Percentiles rank a stretch among this genome's conserved stretches.
Conservation (phyloP, 208 protist genomes). For the Zelonia costaricensis region DNA sequence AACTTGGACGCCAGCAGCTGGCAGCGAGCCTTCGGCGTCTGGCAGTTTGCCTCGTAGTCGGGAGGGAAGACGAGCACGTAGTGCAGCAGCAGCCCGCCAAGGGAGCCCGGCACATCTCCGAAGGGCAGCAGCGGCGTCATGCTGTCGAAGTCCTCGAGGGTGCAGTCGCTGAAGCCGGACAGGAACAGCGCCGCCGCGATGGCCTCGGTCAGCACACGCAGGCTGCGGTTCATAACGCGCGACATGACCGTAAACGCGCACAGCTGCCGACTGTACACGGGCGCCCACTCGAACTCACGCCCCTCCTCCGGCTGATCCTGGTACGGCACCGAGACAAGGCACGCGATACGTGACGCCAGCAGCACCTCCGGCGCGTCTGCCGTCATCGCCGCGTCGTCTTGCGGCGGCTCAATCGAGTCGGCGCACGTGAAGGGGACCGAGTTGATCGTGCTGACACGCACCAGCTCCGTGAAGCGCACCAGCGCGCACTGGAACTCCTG, state of each 20-base stretch:
- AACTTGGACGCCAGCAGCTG: constrained; percentile 71
- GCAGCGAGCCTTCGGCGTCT: constrained; percentile 58
- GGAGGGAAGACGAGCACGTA: constrained; percentile 87
- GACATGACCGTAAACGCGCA: constrained; percentile 85
- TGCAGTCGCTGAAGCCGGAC: constrained; percentile 56
- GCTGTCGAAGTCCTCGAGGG: constrained; percentile 51
- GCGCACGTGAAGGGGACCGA: constrained; percentile 49
- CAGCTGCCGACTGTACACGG: constrained; percentile 87
- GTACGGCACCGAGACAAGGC: constrained; percentile 71
- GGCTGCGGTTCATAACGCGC: constrained; percentile 65
- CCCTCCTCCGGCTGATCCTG: constrained; percentile 31
- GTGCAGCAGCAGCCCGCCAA: constrained; percentile 82
- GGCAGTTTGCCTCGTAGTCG: constrained; percentile 75
- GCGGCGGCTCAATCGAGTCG: constrained; percentile 7
- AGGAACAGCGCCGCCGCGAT: constrained; percentile 77
- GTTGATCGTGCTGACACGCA: constrained; percentile 66
- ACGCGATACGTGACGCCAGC: constrained; percentile 78
- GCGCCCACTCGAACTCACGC: constrained; percentile 62
- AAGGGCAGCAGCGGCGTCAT: constrained; percentile 69
- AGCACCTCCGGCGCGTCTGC: constrained; percentile 49
- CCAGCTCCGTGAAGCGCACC: constrained; percentile 72
- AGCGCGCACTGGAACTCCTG: constrained; percentile 68
- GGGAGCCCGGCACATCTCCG: constrained; percentile 62
- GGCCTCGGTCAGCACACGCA: constrained; percentile 86
- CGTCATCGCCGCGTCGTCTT: constrained; percentile 7